Conservation (phyloP, 768 basidiomycete genomes). For the Hygrocybe coccinea region DNA sequence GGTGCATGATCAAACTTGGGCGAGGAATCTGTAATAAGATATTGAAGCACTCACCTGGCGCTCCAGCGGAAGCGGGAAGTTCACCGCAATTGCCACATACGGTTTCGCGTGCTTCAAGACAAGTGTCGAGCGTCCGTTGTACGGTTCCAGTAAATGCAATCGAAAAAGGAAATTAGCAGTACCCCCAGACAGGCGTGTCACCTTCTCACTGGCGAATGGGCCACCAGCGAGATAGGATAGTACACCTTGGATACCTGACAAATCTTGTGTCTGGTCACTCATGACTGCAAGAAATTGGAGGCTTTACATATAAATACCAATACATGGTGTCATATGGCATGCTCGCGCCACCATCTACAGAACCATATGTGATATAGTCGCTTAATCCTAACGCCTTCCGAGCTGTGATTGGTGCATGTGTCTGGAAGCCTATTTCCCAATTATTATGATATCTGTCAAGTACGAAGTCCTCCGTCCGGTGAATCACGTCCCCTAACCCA, state of each 20-base stretch:
- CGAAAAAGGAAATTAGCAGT: slow-evolving; percentile 24
- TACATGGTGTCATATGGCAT: no score
- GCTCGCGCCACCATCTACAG: no score
- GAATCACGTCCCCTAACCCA: neutral
- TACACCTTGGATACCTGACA: neutral
- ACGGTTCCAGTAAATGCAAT: slow-evolving; percentile 37
- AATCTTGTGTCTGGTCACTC: neutral
- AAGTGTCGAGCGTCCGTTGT: slow-evolving; percentile 42
- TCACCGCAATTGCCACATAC: slow-evolving; percentile 24
- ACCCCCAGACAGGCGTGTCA: slow-evolving; percentile 48
- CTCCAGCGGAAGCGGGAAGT: neutral
- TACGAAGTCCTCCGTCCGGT: neutral
- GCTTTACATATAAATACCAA: no score
- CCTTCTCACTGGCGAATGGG: slow-evolving; percentile 40
- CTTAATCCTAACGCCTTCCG: no score
- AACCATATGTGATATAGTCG: no score
- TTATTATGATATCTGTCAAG: no score
- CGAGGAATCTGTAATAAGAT: slow-evolving; percentile 29
- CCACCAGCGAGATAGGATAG: neutral
- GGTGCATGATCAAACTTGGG: neutral
- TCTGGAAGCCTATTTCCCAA: no score
- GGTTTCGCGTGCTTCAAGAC: slow-evolving; percentile 57
- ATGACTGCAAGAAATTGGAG: no score
- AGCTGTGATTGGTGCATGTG: no score
- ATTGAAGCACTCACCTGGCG: slow-evolving; percentile 17